Evolutionary conservation across 257 asterid species (phyloP).

Genomic region (Solanum paucissectum): DNA sequence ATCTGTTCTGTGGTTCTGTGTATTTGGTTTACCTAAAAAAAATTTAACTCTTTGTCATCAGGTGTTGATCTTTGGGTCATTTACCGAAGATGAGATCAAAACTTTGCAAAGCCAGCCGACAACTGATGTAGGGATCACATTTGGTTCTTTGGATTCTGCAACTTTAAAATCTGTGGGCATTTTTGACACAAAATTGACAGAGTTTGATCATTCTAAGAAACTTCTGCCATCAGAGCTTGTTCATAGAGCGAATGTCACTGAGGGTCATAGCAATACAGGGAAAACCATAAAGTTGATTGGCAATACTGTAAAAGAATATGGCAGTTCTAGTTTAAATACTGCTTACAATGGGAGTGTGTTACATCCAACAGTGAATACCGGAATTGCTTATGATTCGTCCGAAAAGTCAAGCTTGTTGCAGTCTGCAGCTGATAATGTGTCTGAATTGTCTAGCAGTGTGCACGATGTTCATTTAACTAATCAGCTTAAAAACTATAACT

Average conservation of each 20-base stretch:
- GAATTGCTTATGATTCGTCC: not conserved
- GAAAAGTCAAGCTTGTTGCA: constrained; percentile 12
- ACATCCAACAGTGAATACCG: constrained; percentile 5
- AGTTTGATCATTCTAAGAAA: constrained; percentile 15
- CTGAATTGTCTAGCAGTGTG: constrained; percentile 15
- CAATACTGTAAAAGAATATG: constrained; percentile 22
- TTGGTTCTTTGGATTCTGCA: constrained; percentile 58
- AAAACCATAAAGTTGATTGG: constrained; percentile 6
- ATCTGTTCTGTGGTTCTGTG: not conserved
- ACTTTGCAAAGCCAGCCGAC: constrained; percentile 34
- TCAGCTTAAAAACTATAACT: constrained; percentile 19
- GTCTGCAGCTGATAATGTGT: constrained; percentile 7
- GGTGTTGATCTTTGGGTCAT: constrained; percentile 71
- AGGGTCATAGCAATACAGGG: not conserved
- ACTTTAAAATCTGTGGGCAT: constrained; percentile 61
- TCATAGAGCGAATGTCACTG: constrained; percentile 3
- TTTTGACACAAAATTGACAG: constrained; percentile 10
- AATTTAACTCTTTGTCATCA: constrained; percentile 6
- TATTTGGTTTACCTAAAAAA: not conserved
- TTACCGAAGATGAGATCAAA: constrained; percentile 69
- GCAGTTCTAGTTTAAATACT: constrained; percentile 5
- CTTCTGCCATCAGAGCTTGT: constrained; percentile 14
- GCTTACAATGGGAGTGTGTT: constrained; percentile 6
- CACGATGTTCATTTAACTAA: constrained; percentile 12
- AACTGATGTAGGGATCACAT: constrained; percentile 29